phyloP scores from a whole-genome alignment of 2,329 filamentous ascomycete genomes.

The Lachnellula hyalina region DNA sequence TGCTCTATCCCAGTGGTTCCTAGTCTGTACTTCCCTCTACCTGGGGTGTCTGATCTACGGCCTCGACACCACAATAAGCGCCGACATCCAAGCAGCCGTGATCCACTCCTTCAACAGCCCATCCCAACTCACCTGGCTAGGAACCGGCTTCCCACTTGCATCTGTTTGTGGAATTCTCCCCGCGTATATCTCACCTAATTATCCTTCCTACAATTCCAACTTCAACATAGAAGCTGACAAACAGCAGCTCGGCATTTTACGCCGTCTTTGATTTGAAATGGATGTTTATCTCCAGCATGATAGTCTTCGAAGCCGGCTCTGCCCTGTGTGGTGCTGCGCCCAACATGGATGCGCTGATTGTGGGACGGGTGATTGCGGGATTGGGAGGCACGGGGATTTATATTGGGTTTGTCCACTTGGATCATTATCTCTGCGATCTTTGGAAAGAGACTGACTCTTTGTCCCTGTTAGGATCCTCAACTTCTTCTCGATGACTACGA shows the following conservation, averaged over 20 bases:
- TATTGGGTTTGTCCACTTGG: background rate
- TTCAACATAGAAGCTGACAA: too few species aligned
- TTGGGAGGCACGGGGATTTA: constrained; percentile 29
- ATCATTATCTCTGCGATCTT: too few species aligned
- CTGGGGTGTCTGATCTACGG: background rate
- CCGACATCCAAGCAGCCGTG: constrained; percentile 38
- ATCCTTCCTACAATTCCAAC: background rate
- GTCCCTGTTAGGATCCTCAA: constrained; percentile 30
- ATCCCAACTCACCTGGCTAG: constrained; percentile 38
- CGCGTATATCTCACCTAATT: constrained; percentile 25
- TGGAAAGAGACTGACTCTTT: constrained; percentile 19
- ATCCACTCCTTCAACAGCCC: constrained; percentile 33
- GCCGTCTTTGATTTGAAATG: constrained; percentile 22
- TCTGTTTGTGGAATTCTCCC: constrained; percentile 20
- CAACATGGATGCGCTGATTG: constrained; percentile 37
- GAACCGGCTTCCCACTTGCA: constrained; percentile 33
- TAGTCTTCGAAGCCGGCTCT: constrained; percentile 21
- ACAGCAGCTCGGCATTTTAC: constrained; percentile 5
- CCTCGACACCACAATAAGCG: constrained; percentile 20
- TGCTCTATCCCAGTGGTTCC: background rate
- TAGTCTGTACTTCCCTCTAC: background rate
- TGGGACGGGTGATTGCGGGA: constrained; percentile 39
- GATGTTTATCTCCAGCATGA: constrained; percentile 16
- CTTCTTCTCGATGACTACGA: constrained; percentile 29
- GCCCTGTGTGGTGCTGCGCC: constrained; percentile 27